A percentile compares a stretch with the other conserved stretches of the same genome.
These are phyloP conservation scores for Collybiopsis confluens DNA, from an alignment of 768 basidiomycete genomes.

Conservation along the genomic window DNA sequence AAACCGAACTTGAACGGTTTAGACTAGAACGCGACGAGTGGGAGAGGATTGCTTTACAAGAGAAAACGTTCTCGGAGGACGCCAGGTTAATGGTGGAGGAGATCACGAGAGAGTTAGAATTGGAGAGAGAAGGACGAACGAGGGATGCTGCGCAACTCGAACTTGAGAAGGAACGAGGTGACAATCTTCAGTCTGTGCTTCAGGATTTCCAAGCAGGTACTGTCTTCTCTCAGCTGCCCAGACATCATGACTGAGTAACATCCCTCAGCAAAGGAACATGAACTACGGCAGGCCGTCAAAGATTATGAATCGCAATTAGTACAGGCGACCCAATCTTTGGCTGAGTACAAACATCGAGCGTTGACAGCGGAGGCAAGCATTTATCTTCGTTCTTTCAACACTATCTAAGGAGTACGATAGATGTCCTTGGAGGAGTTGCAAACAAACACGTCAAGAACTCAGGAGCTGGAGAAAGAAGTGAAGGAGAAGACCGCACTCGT, in stretches of 20 bases:
- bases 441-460: constrained; percentile 59
- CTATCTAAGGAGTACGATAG: constrained; percentile 30
- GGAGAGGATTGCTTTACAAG: constrained; percentile 49
- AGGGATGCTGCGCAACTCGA: constrained; percentile 56
- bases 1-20: constrained; percentile 84
- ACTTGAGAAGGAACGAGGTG: constrained; percentile 65
- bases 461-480: constrained; percentile 80
- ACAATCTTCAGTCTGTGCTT: constrained; percentile 87
- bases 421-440: constrained; percentile 72
- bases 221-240: constrained; percentile 20
- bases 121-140: constrained; percentile 57
- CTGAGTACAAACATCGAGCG: constrained; percentile 89
- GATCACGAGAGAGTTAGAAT: constrained; percentile 61
- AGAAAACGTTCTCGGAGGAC: constrained; percentile 71
- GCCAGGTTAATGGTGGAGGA: constrained; percentile 51
- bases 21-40: constrained; percentile 72
- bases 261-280: constrained; percentile 78
- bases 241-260: constrained; percentile 8
- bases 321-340: constrained; percentile 67
- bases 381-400: constrained; percentile 4
- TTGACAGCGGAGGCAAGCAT: constrained; percentile 74
- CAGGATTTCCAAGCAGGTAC: constrained; percentile 92
- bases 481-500: constrained; percentile 95
- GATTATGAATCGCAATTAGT: constrained; percentile 76
- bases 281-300: constrained; percentile 78